These are phyloP conservation scores for Ogataea nakhonphanomensis DNA, from an alignment of 805 yeast genomes.

Conservation along the genomic window DNA sequence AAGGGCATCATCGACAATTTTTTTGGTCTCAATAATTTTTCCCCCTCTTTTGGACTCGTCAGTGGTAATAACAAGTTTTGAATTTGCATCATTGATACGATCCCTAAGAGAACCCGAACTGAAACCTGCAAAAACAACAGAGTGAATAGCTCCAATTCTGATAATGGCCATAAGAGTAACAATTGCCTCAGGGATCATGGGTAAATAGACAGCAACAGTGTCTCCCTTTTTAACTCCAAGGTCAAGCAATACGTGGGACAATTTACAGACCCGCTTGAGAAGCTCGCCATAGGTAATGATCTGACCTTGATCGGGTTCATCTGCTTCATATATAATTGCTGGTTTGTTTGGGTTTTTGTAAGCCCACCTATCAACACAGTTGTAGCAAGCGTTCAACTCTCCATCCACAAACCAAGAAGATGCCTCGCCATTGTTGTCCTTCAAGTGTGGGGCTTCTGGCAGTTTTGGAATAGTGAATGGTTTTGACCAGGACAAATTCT, in stretches of 20 bases:
- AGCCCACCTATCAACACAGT: slow-evolving; percentile 83
- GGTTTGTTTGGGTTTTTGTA: slow-evolving; percentile 63
- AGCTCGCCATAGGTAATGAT: slow-evolving; percentile 68
- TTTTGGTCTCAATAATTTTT: slow-evolving; percentile 73
- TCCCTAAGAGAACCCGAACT: slow-evolving; percentile 68
- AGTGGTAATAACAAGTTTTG: slow-evolving; percentile 70
- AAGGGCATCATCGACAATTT: slow-evolving; percentile 79
- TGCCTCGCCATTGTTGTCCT: slow-evolving; percentile 48
- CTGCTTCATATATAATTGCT: slow-evolving; percentile 80
- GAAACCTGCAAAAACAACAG: slow-evolving; percentile 85
- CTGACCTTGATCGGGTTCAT: slow-evolving; percentile 64
- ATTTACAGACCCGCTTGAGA: slow-evolving; percentile 63
- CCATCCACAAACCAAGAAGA: slow-evolving; percentile 80
- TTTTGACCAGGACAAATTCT: slow-evolving; percentile 49
- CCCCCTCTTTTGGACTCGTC: slow-evolving; percentile 87
- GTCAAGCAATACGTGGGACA: slow-evolving; percentile 62
- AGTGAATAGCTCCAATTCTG: slow-evolving; percentile 80
- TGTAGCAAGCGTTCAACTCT: slow-evolving; percentile 73
- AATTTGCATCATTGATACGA: slow-evolving; percentile 68
- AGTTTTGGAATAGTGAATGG: slow-evolving; percentile 47
- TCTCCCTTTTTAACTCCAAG: slow-evolving; percentile 79
- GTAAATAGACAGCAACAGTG: slow-evolving; percentile 81
- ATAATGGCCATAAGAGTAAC: slow-evolving; percentile 73
- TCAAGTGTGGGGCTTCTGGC: slow-evolving; percentile 39
- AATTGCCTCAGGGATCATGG: slow-evolving; percentile 81